These are phyloP conservation scores for Plasmodium gonderi DNA, from an alignment of 169 alveolate species.

Conservation along the genomic window DNA sequence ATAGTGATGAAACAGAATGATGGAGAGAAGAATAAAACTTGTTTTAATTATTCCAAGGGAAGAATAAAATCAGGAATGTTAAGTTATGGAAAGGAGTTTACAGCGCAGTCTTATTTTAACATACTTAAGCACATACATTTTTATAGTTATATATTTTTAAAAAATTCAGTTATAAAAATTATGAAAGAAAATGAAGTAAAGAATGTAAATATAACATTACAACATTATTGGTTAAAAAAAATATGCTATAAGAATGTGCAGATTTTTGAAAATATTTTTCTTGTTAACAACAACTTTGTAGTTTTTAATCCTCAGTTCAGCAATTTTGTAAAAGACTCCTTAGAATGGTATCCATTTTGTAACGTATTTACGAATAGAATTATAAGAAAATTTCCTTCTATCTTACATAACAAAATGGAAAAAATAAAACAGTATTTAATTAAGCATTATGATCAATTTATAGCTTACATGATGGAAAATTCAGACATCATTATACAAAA, in stretches of 20 bases:
- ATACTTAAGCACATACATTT: conserved; percentile 33
- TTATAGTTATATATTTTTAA: conserved; percentile 52
- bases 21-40: neutral
- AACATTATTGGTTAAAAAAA: conserved; percentile 40
- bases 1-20: conserved; percentile 28
- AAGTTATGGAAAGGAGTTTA: neutral
- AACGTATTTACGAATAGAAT: neutral
- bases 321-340: neutral
- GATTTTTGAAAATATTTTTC: conserved; percentile 19
- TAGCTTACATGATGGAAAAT: neutral
- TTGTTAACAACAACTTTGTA: conserved; percentile 44
- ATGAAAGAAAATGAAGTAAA: conserved; percentile 33
- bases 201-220: conserved; percentile 7
- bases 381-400: neutral
- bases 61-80: neutral
- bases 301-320: conserved; percentile 30
- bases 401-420: neutral
- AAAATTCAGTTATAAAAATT: conserved; percentile 59
- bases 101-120: conserved; percentile 3
- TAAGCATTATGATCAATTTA: neutral
- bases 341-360: neutral
- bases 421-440: neutral
- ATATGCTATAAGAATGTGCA: conserved; percentile 1
- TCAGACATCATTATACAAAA: neutral
- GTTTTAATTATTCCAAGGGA: neutral